Base-by-base conservation (phyloP, 331 rosid species). In the Quercus tomentella region DNA sequence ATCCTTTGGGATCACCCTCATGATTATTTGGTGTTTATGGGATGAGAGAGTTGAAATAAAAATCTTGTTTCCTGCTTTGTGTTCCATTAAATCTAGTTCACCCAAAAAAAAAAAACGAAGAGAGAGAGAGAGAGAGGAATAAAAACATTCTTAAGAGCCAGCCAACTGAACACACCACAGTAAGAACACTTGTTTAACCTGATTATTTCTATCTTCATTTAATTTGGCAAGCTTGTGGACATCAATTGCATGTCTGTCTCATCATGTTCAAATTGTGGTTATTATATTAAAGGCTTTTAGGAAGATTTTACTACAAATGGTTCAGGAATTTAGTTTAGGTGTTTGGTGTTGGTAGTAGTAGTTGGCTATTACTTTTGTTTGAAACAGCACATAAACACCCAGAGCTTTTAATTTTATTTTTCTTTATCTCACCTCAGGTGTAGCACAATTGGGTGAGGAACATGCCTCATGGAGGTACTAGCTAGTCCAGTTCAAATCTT, bases 141-240 rank as follows among this genome's bases (percentile, higher is more conserved):
- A 55, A 65, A 25, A 23, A 23, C 25, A 23, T 23, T 23, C 25
- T 23, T 23, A 23, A 23, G 25, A 23, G 30, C 97, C 71, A 93
- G 97, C 88, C 97, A 95, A 81, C 97, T 88, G 61, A 93, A 89
- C 84, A 95, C 99, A 35, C 97, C 99, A 49, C 99, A 93, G 96
- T 93, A 79, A 86, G 97, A 77, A 55, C 8, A 8, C 56, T 72
- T 52, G 72, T 74, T 31, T 31, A 55, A 77, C 69, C 75, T 56
- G 49, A 30, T 56, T 51, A 76, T 70, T 72, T 43, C 68, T 70
- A 54, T 23, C 18, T 35, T 56, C 45, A 7, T 11, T 63, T 55
- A 72, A 35, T 78, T 76, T 43, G 51, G 73, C 72, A 20, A 67
- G 52, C 75, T 72, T 81, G n/a, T 69, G 58, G 63, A 35, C 54